phyloP scores from a whole-genome alignment of 441 rosid species.

The Aquilaria agallochum region DNA sequence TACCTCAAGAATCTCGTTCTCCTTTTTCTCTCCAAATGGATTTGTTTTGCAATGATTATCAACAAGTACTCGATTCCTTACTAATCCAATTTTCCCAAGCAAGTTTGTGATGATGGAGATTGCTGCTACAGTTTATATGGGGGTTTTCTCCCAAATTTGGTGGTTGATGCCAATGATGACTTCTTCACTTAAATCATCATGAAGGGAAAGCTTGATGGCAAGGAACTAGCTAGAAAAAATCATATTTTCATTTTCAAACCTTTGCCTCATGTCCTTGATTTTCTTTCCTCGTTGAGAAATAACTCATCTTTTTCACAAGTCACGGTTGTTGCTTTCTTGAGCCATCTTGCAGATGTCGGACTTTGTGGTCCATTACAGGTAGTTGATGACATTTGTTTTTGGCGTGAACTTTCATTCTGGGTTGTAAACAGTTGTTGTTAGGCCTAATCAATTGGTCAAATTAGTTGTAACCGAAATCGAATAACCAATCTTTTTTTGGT shows the following conservation, averaged over 20 bases:
- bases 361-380: slow-evolving; percentile 62
- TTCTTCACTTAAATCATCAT: slow-evolving; percentile 35
- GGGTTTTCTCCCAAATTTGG: slow-evolving; percentile 55
- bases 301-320: slow-evolving; percentile 63
- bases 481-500: no score
- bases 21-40: no score
- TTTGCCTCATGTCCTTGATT: slow-evolving; percentile 42
- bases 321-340: slow-evolving; percentile 64
- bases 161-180: slow-evolving; percentile 12
- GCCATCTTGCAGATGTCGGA: slow-evolving; percentile 60
- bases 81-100: no score
- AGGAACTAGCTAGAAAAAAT: slow-evolving; percentile 14
- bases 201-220: slow-evolving; percentile 22
- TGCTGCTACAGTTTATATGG: slow-evolving; percentile 51
- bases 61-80: no score
- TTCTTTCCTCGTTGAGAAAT: slow-evolving; percentile 42
- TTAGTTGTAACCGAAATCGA: no score
- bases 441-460: no score
- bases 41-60: no score
- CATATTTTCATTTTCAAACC: slow-evolving; percentile 24
- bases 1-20: no score
- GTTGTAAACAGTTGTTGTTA: no score
- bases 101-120: slow-evolving; percentile 33
- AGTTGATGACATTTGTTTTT: background rate
- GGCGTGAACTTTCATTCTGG: no score